Conservation (phyloP, 345 rosid genomes). For the Syzygium aromaticum region DNA sequence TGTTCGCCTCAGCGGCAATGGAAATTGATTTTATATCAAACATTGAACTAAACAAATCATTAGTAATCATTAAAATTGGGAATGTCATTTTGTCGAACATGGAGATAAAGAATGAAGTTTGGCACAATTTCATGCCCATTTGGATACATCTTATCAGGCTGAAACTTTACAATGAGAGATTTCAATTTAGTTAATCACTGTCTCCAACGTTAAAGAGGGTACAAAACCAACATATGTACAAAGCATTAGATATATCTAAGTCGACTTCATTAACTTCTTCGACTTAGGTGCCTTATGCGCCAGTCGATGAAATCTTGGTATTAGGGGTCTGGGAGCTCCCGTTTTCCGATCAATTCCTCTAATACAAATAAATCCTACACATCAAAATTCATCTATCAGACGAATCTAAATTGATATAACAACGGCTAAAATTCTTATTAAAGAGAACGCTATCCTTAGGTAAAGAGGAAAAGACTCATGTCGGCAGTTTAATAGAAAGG, state of each 20-base stretch:
- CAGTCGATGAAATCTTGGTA: conserved; percentile 24
- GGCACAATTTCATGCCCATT: background rate
- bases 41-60: background rate
- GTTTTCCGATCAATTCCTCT: conserved; percentile 35
- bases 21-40: background rate
- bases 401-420: background rate
- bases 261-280: background rate
- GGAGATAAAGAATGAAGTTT: background rate
- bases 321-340: conserved; percentile 21
- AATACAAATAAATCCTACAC: conserved; percentile 42
- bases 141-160: background rate
- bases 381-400: background rate
- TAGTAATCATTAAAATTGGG: background rate
- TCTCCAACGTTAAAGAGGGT: background rate
- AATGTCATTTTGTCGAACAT: background rate
- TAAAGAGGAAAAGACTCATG: background rate
- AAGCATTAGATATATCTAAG: background rate
- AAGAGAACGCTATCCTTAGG: background rate
- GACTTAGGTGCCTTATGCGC: background rate
- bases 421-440: background rate
- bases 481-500: background rate
- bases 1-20: background rate
- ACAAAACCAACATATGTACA: background rate
- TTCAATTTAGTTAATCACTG: background rate
- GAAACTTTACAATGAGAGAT: background rate